phyloP scores from a whole-genome alignment of 2,329 filamentous ascomycete species.

The Colletotrichum sp. region DNA sequence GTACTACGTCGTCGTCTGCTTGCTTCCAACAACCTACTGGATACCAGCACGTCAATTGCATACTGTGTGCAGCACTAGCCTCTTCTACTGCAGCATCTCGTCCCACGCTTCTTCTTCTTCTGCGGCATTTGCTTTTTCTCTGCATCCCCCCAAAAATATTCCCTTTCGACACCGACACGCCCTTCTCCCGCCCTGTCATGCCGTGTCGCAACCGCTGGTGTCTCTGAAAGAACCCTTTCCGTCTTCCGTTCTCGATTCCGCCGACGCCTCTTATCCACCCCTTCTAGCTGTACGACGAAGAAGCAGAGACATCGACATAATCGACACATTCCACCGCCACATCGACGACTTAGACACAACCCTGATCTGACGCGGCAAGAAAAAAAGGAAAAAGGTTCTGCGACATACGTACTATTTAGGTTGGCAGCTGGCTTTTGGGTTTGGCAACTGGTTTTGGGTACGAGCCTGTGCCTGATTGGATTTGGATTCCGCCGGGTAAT shows the following conservation, averaged over 20 bases:
- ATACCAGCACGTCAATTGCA: neutral
- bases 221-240: constrained; percentile 4
- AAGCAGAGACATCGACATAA: neutral
- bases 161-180: constrained; percentile 1
- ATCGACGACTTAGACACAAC: constrained; percentile 6
- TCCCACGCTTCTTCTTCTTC: constrained; percentile 1
- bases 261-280: neutral
- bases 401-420: constrained; percentile 11
- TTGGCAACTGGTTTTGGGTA: constrained; percentile 1
- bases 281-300: neutral
- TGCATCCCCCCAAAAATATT: constrained; percentile 2
- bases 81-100: neutral
- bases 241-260: neutral
- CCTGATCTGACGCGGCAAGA: neutral
- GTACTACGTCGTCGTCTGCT: neutral
- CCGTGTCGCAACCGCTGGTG: neutral
- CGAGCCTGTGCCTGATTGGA: constrained; percentile 15
- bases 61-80: neutral
- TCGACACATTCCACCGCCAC: constrained; percentile 5
- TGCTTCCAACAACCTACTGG: neutral
- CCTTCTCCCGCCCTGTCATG: constrained; percentile 8
- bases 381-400: neutral
- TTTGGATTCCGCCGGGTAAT: neutral
- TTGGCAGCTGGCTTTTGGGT: constrained; percentile 10
- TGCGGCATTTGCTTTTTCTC: constrained; percentile 18